These are phyloP conservation scores for Talaromyces thailandensis DNA, from an alignment of 495 filamentous ascomycete species.

Conservation along the genomic window DNA sequence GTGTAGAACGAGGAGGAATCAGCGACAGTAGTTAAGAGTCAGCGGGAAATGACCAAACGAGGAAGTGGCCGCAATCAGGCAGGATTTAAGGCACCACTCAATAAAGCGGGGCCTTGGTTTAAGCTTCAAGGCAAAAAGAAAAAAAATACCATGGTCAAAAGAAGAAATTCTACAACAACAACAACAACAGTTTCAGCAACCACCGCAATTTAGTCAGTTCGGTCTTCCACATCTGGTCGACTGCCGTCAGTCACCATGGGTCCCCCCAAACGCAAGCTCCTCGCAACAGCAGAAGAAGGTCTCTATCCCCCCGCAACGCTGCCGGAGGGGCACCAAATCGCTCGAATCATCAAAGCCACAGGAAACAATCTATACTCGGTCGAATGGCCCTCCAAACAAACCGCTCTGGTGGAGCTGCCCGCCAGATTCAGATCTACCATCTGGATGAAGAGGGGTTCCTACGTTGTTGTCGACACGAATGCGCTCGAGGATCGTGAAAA, in stretches of 20 bases:
- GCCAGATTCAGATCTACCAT: conserved; percentile 79
- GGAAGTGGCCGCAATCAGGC: not conserved
- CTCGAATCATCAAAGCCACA: conserved; percentile 66
- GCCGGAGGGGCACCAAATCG: conserved; percentile 55
- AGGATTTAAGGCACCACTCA: not conserved
- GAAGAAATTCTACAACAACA: not conserved
- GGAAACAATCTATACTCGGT: conserved; percentile 84
- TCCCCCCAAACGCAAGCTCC: conserved; percentile 63
- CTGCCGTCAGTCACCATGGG: conserved; percentile 43
- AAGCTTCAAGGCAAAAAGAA: not conserved
- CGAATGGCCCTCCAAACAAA: conserved; percentile 47
- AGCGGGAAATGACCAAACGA: not conserved
- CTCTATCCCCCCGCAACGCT: conserved; percentile 63
- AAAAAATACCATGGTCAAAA: not conserved
- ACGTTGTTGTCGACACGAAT: conserved; percentile 70
- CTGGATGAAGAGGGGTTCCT: conserved; percentile 82
- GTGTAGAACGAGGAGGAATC: too few species aligned
- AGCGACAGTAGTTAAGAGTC: not conserved
- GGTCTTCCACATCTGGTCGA: not conserved
- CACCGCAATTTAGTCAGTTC: not conserved
- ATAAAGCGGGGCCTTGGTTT: not conserved
- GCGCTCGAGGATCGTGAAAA: conserved; percentile 60
- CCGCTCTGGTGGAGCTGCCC: conserved; percentile 66
- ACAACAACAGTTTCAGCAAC: not conserved
- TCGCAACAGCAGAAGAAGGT: conserved; percentile 66